Percentiles rank a stretch among this genome's conserved stretches.
Evolutionary conservation across 352 stramenopile species (phyloP).

Genomic region (Pythium phragmitis): DNA sequence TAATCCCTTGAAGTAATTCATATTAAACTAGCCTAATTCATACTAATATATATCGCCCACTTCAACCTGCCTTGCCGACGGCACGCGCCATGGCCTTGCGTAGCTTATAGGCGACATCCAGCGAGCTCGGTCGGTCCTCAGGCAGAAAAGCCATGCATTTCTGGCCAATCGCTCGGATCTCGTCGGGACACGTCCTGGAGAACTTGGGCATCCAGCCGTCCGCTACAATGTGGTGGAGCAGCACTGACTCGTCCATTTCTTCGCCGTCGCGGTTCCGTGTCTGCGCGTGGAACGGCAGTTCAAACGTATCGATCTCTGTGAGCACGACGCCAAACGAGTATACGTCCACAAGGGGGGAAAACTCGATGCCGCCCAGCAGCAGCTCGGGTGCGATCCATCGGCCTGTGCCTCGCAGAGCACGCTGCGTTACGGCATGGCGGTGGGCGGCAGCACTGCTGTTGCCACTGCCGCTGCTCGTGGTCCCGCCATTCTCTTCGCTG

Average conservation of each 20-base stretch:
- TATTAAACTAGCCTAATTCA: constrained; percentile 3
- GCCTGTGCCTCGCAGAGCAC: constrained; percentile 44
- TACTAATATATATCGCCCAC: not conserved
- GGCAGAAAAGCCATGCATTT: constrained; percentile 48
- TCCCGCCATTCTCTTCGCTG: constrained; percentile 13
- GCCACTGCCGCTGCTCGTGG: not conserved
- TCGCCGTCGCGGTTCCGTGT: constrained; percentile 24
- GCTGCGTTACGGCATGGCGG: constrained; percentile 30
- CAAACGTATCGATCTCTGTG: constrained; percentile 51
- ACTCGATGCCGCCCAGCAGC: constrained; percentile 47
- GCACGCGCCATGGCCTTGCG: constrained; percentile 36
- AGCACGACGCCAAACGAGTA: constrained; percentile 64
- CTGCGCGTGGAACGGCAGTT: constrained; percentile 46
- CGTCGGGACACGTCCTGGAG: constrained; percentile 39
- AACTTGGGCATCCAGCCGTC: constrained; percentile 54
- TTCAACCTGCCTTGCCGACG: constrained; percentile 2
- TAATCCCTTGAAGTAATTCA: not conserved
- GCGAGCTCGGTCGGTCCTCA: constrained; percentile 35
- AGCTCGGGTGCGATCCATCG: constrained; percentile 66
- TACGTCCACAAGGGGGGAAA: constrained; percentile 51
- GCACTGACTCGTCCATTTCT: constrained; percentile 35
- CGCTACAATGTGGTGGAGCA: constrained; percentile 52
- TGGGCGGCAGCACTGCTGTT: not conserved
- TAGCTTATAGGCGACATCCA: constrained; percentile 46
- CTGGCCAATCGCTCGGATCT: constrained; percentile 42